These are phyloP conservation scores for Petrea volubilis DNA, from an alignment of 257 asterid species.

Conservation along the genomic window DNA sequence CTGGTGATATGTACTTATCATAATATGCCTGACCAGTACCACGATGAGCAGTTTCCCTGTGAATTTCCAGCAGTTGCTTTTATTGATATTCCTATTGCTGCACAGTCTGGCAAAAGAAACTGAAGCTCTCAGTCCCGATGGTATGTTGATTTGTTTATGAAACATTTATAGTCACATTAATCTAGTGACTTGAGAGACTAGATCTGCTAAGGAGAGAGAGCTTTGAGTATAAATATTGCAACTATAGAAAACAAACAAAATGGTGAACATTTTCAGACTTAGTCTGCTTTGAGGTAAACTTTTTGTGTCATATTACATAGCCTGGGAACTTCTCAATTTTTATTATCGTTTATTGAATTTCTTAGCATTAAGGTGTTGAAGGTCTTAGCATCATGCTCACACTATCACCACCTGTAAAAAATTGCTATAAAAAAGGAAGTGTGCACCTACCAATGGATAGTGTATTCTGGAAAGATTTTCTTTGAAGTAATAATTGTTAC, in stretches of 20 bases:
- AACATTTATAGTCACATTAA: background rate
- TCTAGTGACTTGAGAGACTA: conserved; percentile 10
- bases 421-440: background rate
- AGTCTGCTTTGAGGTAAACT: background rate
- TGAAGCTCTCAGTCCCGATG: conserved; percentile 73
- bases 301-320: background rate
- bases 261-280: background rate
- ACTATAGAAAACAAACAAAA: conserved; percentile 6
- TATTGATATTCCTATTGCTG: conserved; percentile 45
- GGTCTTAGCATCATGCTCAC: conserved; percentile 7
- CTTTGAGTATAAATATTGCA: conserved; percentile 1
- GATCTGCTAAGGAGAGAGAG: background rate
- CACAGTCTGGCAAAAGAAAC: conserved; percentile 36
- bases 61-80: conserved; percentile 46
- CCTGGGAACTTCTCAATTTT: background rate
- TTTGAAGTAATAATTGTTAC: conserved; percentile 16
- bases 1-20: conserved; percentile 42
- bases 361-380: background rate
- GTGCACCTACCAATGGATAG: background rate
- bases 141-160: conserved; percentile 34
- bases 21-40: conserved; percentile 46
- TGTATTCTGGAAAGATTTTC: background rate
- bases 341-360: background rate
- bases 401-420: conserved; percentile 14
- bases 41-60: conserved; percentile 52